Conservation (phyloP, 1,139 yeast species). For the Protomyces gravidus region DNA sequence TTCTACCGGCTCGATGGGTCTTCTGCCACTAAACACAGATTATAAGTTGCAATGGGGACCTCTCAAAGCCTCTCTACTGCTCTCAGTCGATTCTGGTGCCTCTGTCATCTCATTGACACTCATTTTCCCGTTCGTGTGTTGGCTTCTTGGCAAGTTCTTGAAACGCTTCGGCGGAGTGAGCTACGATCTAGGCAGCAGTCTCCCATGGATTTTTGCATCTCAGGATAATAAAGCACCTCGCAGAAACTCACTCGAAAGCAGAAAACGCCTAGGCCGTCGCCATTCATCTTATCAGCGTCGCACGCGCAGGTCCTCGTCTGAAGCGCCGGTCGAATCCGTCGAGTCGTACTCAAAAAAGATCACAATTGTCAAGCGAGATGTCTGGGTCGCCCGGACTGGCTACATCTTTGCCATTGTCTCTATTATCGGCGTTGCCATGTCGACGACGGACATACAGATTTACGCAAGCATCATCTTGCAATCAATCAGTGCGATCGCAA, state of each 20-base stretch:
- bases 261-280: conserved; percentile 6
- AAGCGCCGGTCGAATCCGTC: neutral
- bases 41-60: conserved; percentile 27
- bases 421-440: conserved; percentile 25
- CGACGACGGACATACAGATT: conserved; percentile 23
- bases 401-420: conserved; percentile 23
- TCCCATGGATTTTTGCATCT: conserved; percentile 12
- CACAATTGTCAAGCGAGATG: conserved; percentile 29
- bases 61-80: conserved; percentile 22
- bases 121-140: conserved; percentile 27
- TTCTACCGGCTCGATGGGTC: conserved; percentile 28
- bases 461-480: conserved; percentile 24
- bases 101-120: conserved; percentile 27
- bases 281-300: neutral
- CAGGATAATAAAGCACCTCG: conserved; percentile 14
- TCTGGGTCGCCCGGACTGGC: conserved; percentile 29
- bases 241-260: neutral
- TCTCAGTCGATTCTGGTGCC: conserved; percentile 28
- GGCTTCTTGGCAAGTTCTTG: conserved; percentile 22
- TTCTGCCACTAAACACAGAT: conserved; percentile 28
- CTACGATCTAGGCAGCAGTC: conserved; percentile 10
- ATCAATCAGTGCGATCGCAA: conserved; percentile 27
- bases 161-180: conserved; percentile 27
- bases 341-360: conserved; percentile 17
- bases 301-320: neutral